Evolutionary conservation across 176 grass and related monocot genomes (phyloP).

Genomic region (Pontederia paniculata): DNA sequence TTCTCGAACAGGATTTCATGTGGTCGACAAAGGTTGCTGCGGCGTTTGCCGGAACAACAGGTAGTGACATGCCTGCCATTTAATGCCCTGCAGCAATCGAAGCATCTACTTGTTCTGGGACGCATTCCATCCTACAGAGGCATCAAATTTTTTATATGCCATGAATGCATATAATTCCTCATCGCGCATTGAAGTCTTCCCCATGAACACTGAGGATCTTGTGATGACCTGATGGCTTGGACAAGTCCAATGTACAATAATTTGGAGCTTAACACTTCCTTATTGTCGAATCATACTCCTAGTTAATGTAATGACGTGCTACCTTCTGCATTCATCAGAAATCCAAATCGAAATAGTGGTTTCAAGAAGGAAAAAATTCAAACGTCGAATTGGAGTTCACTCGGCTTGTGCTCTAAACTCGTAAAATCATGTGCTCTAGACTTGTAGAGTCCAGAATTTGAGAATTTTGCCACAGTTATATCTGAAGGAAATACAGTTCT

Average conservation of each 20-base stretch:
- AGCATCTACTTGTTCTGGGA: slow-evolving; percentile 81
- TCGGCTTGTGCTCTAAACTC: too few species aligned
- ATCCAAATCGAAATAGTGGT: too few species aligned
- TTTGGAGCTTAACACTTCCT: not conserved
- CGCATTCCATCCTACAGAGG: slow-evolving; percentile 88
- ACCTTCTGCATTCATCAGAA: too few species aligned
- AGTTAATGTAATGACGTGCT: too few species aligned
- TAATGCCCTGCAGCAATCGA: slow-evolving; percentile 48
- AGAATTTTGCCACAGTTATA: too few species aligned
- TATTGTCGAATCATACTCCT: too few species aligned
- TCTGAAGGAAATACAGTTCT: too few species aligned
- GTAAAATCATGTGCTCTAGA: too few species aligned
- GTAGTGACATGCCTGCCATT: slow-evolving; percentile 77
- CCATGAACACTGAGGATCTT: slow-evolving; percentile 62
- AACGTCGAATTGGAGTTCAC: too few species aligned
- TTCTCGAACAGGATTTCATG: slow-evolving; percentile 31
- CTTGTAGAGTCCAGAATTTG: too few species aligned
- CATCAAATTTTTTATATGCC: slow-evolving; percentile 51
- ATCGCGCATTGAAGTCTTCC: slow-evolving; percentile 34
- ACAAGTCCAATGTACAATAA: too few species aligned
- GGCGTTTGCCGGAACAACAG: slow-evolving; percentile 87
- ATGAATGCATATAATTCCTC: slow-evolving; percentile 50
- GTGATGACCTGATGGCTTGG: slow-evolving; percentile 29
- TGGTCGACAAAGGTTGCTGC: slow-evolving; percentile 73
- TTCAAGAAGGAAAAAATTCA: too few species aligned